These are phyloP conservation scores for Rhododendron ferrugineum DNA, from an alignment of 148 eudicot species.

Conservation along the genomic window DNA sequence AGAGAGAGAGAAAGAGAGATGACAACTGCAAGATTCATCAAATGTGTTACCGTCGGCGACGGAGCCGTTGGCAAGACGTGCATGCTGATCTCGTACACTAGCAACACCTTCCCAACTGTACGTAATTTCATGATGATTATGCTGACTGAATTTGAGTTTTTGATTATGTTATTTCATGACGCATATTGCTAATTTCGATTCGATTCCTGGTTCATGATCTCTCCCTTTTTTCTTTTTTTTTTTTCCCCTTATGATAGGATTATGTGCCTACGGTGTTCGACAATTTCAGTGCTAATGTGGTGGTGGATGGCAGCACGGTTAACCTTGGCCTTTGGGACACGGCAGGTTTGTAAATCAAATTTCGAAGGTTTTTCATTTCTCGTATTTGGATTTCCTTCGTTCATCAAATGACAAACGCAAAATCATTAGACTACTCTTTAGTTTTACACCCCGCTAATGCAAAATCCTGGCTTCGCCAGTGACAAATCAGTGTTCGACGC, in stretches of 20 bases:
- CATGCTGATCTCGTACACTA: slow-evolving; percentile 29
- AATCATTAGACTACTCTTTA: neutral
- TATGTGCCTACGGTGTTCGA: slow-evolving; percentile 39
- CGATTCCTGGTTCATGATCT: neutral
- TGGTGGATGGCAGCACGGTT: slow-evolving; percentile 37
- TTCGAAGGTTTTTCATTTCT: neutral
- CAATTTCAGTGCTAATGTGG: slow-evolving; percentile 40
- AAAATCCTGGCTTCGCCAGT: neutral
- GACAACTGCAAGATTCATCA: slow-evolving; percentile 29
- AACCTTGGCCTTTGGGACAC: slow-evolving; percentile 43
- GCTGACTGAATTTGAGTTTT: neutral
- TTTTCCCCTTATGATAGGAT: slow-evolving; percentile 17
- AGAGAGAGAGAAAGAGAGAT: slow-evolving; percentile 11
- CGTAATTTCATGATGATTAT: neutral
- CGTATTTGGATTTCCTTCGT: neutral
- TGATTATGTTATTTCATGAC: too few species aligned
- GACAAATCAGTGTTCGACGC: neutral
- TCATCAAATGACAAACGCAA: too few species aligned
- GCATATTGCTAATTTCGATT: neutral
- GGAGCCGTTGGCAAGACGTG: slow-evolving; percentile 31
- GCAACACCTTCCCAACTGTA: slow-evolving; percentile 34
- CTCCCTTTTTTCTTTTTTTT: neutral
- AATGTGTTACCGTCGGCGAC: slow-evolving; percentile 29
- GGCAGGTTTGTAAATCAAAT: slow-evolving; percentile 16
- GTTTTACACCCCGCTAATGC: neutral